These are phyloP conservation scores for Leccinum subrobustum DNA, from an alignment of 1,284 basidiomycete species.

Conservation along the genomic window DNA sequence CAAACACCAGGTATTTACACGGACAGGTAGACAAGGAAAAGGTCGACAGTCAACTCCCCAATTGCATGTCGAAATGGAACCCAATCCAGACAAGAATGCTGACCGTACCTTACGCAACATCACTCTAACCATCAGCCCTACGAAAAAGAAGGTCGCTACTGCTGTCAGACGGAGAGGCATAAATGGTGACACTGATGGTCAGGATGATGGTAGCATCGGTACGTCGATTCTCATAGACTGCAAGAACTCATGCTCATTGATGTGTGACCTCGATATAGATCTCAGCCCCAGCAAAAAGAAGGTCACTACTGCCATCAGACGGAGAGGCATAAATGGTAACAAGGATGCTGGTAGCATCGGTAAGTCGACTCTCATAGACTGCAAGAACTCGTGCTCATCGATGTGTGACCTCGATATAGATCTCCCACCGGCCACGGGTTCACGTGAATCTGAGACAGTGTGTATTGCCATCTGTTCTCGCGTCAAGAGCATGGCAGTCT, in stretches of 20 bases:
- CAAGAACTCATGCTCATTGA: background rate
- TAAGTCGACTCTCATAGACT: too few species aligned
- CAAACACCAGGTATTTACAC: too few species aligned
- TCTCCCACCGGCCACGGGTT: background rate
- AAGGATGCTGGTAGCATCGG: too few species aligned
- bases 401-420: background rate
- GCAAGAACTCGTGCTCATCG: too few species aligned
- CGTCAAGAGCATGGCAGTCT: background rate
- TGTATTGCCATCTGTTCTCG: background rate
- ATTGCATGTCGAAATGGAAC: background rate
- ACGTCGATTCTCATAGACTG: background rate
- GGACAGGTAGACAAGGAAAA: too few species aligned
- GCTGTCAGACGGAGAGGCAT: background rate
- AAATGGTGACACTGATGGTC: background rate
- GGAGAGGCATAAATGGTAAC: too few species aligned
- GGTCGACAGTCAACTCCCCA: background rate
- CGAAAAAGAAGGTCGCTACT: background rate
- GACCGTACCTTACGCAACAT: background rate
- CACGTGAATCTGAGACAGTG: too few species aligned
- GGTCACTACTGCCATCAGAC: too few species aligned
- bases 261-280: too few species aligned
- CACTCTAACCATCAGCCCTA: background rate
- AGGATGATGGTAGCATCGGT: background rate
- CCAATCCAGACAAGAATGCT: background rate
- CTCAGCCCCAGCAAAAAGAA: too few species aligned